These are phyloP conservation scores for Volvox reticuliferus DNA, from an alignment of 139 green algal species.

Conservation along the genomic window DNA sequence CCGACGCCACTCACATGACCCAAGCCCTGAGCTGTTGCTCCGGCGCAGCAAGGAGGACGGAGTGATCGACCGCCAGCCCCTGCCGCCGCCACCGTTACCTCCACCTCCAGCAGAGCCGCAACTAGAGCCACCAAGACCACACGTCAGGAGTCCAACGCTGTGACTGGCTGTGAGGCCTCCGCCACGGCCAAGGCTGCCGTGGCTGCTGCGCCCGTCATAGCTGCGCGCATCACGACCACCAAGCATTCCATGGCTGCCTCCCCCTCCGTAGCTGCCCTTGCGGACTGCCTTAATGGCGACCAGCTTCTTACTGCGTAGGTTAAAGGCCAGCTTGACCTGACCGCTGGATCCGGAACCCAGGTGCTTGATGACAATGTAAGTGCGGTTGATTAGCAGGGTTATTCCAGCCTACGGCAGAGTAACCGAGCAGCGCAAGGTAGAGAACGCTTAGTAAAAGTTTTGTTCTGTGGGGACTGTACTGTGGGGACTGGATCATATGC, in stretches of 20 bases:
- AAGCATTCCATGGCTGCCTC: background rate
- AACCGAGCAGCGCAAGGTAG: too few species aligned
- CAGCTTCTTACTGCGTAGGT: constrained; percentile 63
- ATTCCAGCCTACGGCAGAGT: constrained; percentile 49
- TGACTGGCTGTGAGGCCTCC: background rate
- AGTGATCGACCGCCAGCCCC: constrained; percentile 20
- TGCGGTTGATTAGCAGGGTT: constrained; percentile 70
- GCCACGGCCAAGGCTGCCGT: background rate
- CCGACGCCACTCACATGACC: background rate
- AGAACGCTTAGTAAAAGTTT: too few species aligned
- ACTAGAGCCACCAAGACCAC: too few species aligned
- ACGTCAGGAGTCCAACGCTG: background rate
- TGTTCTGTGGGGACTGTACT: too few species aligned
- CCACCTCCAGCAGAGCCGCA: too few species aligned
- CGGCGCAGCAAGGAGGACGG: constrained; percentile 16
- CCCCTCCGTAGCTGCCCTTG: constrained; percentile 40
- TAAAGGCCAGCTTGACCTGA: constrained; percentile 69
- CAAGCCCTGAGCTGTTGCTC: background rate
- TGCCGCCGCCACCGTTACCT: background rate
- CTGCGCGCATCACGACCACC: constrained; percentile 33
- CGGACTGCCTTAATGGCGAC: constrained; percentile 69
- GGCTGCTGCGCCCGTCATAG: constrained; percentile 23
- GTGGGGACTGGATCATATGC: too few species aligned
- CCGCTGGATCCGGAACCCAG: constrained; percentile 70
- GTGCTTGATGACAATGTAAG: constrained; percentile 75